Conservation (phyloP, 2,329 filamentous ascomycete species). For the Fusarium sp. region DNA sequence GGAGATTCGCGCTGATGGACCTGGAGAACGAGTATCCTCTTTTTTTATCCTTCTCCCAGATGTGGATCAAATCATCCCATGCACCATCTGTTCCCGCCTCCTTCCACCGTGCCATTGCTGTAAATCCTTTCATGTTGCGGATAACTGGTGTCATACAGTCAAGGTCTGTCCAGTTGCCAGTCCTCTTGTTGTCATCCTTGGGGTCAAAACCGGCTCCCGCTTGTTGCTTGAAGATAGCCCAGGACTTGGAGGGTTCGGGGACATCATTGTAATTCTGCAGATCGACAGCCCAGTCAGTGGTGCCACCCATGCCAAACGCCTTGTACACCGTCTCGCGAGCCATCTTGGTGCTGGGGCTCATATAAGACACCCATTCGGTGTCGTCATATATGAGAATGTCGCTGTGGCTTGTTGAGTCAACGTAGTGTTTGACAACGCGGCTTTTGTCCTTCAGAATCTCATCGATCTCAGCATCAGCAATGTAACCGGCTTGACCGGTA, state of each 20-base stretch:
- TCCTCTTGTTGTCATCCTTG: conserved; percentile 3
- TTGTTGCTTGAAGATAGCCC: background rate
- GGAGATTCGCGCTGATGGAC: background rate
- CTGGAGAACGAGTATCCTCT: background rate
- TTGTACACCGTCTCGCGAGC: background rate
- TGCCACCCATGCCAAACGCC: background rate
- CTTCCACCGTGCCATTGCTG: background rate
- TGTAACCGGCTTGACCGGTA: background rate
- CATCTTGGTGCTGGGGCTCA: background rate
- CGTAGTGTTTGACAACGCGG: background rate
- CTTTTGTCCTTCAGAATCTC: conserved; percentile 3
- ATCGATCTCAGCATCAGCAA: conserved; percentile 1
- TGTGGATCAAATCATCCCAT: background rate
- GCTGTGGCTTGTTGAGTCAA: conserved; percentile 2
- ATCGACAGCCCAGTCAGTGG: conserved; percentile 5
- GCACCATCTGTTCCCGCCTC: background rate
- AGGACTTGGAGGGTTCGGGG: background rate
- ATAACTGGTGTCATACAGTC: background rate
- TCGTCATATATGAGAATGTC: background rate
- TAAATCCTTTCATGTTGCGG: background rate
- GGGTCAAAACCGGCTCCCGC: background rate
- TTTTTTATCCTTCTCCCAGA: background rate
- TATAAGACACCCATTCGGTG: conserved; percentile 3
- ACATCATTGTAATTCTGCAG: background rate
- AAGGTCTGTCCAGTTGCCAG: background rate